Percentiles rank a stretch among this genome's conserved stretches.
Conservation (phyloP, 371 early-diverging fungal genomes). For the Batkoa obscura region DNA sequence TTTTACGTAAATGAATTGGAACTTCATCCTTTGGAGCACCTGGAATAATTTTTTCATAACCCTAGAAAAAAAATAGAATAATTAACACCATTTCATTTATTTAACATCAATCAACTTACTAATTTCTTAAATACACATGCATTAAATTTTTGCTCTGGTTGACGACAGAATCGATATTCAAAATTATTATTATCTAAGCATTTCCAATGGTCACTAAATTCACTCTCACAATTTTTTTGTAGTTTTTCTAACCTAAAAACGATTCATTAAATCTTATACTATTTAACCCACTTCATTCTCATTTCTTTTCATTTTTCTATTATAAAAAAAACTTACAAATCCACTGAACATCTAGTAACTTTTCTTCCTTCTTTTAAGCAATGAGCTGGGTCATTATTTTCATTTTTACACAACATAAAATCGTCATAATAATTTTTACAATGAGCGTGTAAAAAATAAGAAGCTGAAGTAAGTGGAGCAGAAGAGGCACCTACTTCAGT, state of each 20-base stretch:
- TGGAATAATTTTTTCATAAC: slow-evolving; percentile 58
- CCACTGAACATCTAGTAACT: slow-evolving; percentile 86
- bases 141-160: slow-evolving; percentile 62
- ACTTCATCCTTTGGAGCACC: slow-evolving; percentile 44
- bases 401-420: slow-evolving; percentile 90
- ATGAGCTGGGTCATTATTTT: slow-evolving; percentile 70
- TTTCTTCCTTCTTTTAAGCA: slow-evolving; percentile 86
- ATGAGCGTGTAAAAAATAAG: slow-evolving; percentile 70
- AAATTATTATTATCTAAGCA: slow-evolving; percentile 85
- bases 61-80: slow-evolving; percentile 19
- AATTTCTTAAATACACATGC: slow-evolving; percentile 78
- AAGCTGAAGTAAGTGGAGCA: slow-evolving; percentile 81
- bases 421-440: slow-evolving; percentile 90
- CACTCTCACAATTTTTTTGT: slow-evolving; percentile 70
- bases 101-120: too few species aligned
- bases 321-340: slow-evolving; percentile 38
- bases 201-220: slow-evolving; percentile 81
- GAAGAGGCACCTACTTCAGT: slow-evolving; percentile 79
- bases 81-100: too few species aligned
- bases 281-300: too few species aligned
- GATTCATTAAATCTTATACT: background rate
- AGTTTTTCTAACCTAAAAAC: slow-evolving; percentile 57
- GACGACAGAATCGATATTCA: slow-evolving; percentile 60
- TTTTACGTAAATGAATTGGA: slow-evolving; percentile 51
- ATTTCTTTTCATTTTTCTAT: too few species aligned